Conservation (phyloP, 2,329 filamentous ascomycete species). For the Beauveria rudraprayagi region DNA sequence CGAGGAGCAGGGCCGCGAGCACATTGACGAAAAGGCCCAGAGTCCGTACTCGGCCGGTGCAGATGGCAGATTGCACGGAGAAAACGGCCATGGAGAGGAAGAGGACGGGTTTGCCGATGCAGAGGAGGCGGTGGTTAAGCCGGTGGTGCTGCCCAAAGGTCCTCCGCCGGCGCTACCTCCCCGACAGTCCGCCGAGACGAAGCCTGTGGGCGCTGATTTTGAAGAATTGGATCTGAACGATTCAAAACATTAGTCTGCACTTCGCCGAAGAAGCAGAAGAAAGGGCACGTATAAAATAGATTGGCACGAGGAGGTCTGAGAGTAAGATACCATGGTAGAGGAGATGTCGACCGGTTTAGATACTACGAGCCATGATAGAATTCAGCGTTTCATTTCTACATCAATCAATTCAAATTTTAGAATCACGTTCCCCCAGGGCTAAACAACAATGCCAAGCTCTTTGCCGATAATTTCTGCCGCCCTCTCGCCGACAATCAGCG, state of each 20-base stretch:
- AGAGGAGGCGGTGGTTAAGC: neutral
- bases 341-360: neutral
- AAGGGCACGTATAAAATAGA: neutral
- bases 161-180: slow-evolving; percentile 9
- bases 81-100: neutral
- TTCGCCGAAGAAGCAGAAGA: neutral
- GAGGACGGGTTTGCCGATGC: neutral
- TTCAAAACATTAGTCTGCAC: neutral
- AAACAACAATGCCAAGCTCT: slow-evolving; percentile 21
- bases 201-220: neutral
- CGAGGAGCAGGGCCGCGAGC: neutral
- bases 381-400: neutral
- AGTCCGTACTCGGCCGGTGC: neutral
- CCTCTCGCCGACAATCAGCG: slow-evolving; percentile 40
- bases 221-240: slow-evolving; percentile 11
- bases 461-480: slow-evolving; percentile 30
- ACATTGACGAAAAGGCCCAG: neutral
- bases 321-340: neutral
- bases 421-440: neutral
- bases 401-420: neutral
- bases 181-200: neutral
- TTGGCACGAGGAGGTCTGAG: neutral
- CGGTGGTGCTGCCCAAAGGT: slow-evolving; percentile 7
- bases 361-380: neutral
- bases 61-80: neutral